Conservation (phyloP, 2,329 filamentous ascomycete genomes). For the Fusarium hainanense region DNA sequence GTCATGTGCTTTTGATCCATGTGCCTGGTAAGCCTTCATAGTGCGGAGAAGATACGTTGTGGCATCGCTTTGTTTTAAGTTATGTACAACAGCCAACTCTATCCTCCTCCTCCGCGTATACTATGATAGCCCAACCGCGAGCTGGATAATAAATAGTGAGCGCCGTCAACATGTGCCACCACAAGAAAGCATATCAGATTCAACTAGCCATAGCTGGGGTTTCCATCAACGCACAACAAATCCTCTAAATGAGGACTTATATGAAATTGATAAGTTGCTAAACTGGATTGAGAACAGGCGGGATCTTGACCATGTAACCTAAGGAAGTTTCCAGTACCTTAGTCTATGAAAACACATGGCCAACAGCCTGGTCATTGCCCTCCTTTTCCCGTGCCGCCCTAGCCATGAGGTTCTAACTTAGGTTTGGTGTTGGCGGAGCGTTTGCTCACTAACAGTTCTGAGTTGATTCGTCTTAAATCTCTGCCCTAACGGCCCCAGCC, state of each 20-base stretch:
- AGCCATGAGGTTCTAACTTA: background rate
- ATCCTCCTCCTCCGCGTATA: background rate
- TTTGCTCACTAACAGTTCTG: slow-evolving; percentile 3
- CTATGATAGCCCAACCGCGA: background rate
- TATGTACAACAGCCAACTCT: background rate
- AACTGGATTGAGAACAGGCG: background rate
- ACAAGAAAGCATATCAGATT: background rate
- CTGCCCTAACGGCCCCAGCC: background rate
- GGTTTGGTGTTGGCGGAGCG: slow-evolving; percentile 8
- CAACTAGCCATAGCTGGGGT: background rate
- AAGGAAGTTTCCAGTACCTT: background rate
- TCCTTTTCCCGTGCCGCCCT: slow-evolving; percentile 2
- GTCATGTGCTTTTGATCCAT: background rate
- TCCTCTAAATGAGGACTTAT: background rate
- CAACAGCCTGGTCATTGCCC: slow-evolving; percentile 10
- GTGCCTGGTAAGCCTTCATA: background rate
- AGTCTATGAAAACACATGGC: slow-evolving; percentile 8
- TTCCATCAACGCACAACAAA: background rate
- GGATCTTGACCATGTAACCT: background rate
- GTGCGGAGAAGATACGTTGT: slow-evolving; percentile 26
- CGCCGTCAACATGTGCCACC: background rate
- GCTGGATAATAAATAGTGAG: background rate
- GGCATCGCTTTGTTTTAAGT: slow-evolving; percentile 3
- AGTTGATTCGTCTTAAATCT: slow-evolving; percentile 6
- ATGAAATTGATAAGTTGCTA: background rate